These are phyloP conservation scores for Murraya koenigii DNA, from an alignment of 345 rosid species.

Conservation along the genomic window DNA sequence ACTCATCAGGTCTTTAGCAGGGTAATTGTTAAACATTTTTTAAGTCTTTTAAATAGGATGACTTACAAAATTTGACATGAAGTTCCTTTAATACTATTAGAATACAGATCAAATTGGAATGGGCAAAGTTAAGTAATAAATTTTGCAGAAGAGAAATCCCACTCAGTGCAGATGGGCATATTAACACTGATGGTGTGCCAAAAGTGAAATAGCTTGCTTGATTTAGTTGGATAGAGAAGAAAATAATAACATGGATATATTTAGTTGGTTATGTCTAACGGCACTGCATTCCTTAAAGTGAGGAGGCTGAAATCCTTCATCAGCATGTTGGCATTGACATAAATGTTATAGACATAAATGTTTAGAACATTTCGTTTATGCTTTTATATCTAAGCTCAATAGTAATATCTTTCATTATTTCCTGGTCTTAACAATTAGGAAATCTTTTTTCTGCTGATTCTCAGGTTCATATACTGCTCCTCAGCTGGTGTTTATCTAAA, in stretches of 20 bases:
- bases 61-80: not conserved
- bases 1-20: not conserved
- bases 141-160: not conserved
- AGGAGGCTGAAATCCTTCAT: not conserved
- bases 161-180: not conserved
- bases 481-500: slow-evolving; percentile 96
- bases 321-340: no score
- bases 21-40: not conserved
- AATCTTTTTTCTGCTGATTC: slow-evolving; percentile 19
- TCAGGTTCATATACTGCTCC: slow-evolving; percentile 90
- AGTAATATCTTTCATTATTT: not conserved
- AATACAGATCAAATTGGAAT: not conserved
- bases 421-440: not conserved
- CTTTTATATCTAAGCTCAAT: not conserved
- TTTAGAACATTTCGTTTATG: not conserved
- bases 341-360: not conserved
- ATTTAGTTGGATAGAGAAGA: not conserved
- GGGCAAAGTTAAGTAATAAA: not conserved
- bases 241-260: not conserved
- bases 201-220: not conserved
- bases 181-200: not conserved
- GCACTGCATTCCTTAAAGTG: not conserved
- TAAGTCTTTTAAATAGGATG: not conserved
- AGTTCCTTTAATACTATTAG: not conserved
- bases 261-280: not conserved